Evolutionary conservation across 805 yeast genomes (phyloP), one percentile per base, ranked within the genome.

Genomic region (Candida khao-thaluensis): DNA sequence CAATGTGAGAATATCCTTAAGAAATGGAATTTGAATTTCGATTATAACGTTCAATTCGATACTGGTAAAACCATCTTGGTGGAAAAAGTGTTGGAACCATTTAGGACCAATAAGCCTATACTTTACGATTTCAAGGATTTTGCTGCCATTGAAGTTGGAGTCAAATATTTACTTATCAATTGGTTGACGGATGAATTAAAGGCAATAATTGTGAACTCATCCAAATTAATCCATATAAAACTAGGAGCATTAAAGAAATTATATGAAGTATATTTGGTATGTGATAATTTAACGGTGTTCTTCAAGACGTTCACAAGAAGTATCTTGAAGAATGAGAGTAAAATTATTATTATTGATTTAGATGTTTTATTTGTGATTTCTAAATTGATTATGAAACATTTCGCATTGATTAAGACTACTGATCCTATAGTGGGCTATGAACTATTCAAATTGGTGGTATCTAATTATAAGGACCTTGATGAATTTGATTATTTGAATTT

Each of bases 1-100:
- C 83, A 81, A 47, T 74, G 79, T 27, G 74, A 74, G 37, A 72
- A 73, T 59, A 74, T 79, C 10, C 57, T 81, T 37, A 72, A 71
- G 44, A 76, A 74, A 42, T 69, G 81, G 70, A 17, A 20, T 18
- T n/a, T 28, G 5, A 52, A 57, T 2, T 54, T 56, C 28, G 50
- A 57, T 37, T 62, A 59, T 30, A 50, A 54, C 14, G 54, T 50
- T 10, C 66, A 62, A 36, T 72, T 72, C 44, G 67, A 74, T 28
- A 55, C 59, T 44, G 72, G 61, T 20, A 67, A 47, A 54, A 50
- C 49, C 46, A 52, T 57, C 36, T 58, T 60, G 52, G 64, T 49
- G 42, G 38, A 27, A 26, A 66, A 43, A 26, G 54, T 69, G 1
- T 48, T 72, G 2, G 69, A 69, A 11, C 53, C 54, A 18, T 37